phyloP scores from a whole-genome alignment of 768 basidiomycete species.

The Leccinellum luteum region DNA sequence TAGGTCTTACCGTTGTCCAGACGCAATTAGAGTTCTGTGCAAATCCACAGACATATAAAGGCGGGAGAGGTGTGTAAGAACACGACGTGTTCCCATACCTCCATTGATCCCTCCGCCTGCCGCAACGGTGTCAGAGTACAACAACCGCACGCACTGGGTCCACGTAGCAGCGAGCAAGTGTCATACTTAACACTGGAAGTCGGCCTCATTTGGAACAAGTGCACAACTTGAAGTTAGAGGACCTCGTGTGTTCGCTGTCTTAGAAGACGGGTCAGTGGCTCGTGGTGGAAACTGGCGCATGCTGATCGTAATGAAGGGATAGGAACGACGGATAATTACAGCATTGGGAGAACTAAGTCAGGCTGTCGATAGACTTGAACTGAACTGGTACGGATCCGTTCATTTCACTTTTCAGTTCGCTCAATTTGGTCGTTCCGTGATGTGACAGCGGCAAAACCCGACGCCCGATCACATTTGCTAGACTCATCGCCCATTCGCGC shows the following conservation, averaged over 20 bases:
- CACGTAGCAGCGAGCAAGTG: constrained; percentile 10
- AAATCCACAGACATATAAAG: constrained; percentile 33
- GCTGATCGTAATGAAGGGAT: constrained; percentile 17
- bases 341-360: background rate
- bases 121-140: background rate
- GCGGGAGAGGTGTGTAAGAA: constrained; percentile 10
- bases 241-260: constrained; percentile 11
- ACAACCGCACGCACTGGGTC: constrained; percentile 4
- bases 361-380: constrained; percentile 5
- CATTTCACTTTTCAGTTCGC: constrained; percentile 24
- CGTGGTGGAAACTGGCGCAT: constrained; percentile 11
- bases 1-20: constrained; percentile 17
- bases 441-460: constrained; percentile 50
- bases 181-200: constrained; percentile 8
- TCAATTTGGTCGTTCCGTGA: constrained; percentile 37
- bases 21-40: constrained; percentile 31
- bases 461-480: constrained; percentile 54
- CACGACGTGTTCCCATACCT: constrained; percentile 16
- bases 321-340: constrained; percentile 6
- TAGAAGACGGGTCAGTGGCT: constrained; percentile 18
- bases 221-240: background rate
- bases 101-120: constrained; percentile 1
- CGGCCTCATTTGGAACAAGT: background rate
- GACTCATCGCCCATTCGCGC: constrained; percentile 34
- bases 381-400: constrained; percentile 31